Evolutionary conservation across 768 basidiomycete genomes (phyloP), one percentile per base, ranked within the genome.

Genomic region (Psilocybe subaeruginosa): DNA sequence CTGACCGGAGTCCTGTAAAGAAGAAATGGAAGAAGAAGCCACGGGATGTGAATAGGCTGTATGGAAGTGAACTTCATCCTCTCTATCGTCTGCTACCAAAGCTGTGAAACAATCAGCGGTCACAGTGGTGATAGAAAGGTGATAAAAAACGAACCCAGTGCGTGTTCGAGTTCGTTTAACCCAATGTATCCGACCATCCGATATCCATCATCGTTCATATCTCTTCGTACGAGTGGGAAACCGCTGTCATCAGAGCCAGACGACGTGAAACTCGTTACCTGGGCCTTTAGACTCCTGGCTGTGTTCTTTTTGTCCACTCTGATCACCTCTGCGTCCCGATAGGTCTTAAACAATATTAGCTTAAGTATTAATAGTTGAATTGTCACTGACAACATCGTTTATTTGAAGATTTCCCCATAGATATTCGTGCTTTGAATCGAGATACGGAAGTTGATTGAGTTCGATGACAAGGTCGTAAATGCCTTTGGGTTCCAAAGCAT

Each of bases 381-480:
- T 35, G 54, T n/a, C 37, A 77, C 91, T 54, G 69, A 95, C 93
- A 56, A 93, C 89, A 68, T 97, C 93, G 47, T 76, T 81, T 53
- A 95, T 88, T 58, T 88, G 85, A 9, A 87, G 78, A 35, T 80
- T 80, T 0, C 90, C 93, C 93, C 95, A 98, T 23, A 92, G 76
- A 70, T 97, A 93, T 68, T 95, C 90, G 64, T 90, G 88, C 74
- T 97, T 99, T 48, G 87, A 79, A 71, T 99, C 94, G 61, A 99
- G 84, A 72, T 94, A 99, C 0, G 97, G 97, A 9, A 99, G 83
- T 72, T 96, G 89, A 46, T 86, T 86, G 29, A 98, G 82, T 80
- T 95, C 93, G 58, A 98, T 99, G 59, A 94, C 94, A 39, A 99
- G 85, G 73, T 99, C 97, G 70, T 98, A 99, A 58, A 99, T 98